Percentiles rank a stretch among this genome's conserved stretches.
phyloP scores from a whole-genome alignment of 306 rosid species.

The Cucumis cinereus region DNA sequence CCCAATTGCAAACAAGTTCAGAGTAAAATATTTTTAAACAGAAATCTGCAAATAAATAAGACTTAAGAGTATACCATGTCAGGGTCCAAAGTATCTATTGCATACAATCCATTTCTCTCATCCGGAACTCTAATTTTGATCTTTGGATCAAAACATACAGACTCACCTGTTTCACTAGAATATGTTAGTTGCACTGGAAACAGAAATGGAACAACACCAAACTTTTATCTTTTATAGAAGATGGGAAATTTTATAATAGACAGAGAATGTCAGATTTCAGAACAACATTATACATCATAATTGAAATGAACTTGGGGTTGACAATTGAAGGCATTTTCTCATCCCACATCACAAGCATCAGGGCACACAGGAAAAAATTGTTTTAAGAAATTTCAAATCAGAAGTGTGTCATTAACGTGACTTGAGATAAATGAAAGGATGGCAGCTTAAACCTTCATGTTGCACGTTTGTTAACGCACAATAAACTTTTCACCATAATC shows the following conservation, averaged over 20 bases:
- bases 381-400: neutral
- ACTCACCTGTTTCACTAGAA: conserved; percentile 44
- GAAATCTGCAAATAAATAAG: neutral
- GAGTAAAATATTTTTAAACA: neutral
- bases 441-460: neutral
- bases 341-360: neutral
- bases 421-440: neutral
- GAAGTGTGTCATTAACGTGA: neutral
- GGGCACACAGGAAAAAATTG: neutral
- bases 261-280: neutral
- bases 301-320: neutral
- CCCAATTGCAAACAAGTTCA: neutral
- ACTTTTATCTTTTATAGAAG: neutral
- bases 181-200: neutral
- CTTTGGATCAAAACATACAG: conserved; percentile 51
- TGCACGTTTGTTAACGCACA: neutral
- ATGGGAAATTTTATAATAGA: neutral
- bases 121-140: conserved; percentile 63
- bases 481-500: neutral
- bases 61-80: conserved; percentile 47
- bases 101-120: conserved; percentile 72
- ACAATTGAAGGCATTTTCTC: neutral
- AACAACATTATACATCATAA: neutral
- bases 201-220: neutral
- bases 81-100: conserved; percentile 84